These are phyloP conservation scores for Geranomyces variabilis DNA, from an alignment of 192 early-diverging fungal genomes.

Conservation along the genomic window DNA sequence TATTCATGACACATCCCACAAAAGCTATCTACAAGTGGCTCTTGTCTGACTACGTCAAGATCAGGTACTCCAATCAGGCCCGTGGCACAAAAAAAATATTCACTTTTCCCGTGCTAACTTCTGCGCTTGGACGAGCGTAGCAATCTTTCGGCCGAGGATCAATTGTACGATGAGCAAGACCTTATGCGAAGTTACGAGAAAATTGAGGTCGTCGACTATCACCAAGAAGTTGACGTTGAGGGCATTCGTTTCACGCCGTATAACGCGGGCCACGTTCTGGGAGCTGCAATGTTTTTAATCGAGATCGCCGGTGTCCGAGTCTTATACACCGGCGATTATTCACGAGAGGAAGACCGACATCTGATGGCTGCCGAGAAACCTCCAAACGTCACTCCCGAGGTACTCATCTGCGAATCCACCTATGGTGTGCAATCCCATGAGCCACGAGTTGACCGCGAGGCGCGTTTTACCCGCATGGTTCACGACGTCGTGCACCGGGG, in stretches of 20 bases:
- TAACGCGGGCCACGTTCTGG: conserved; percentile 93
- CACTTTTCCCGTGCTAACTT: neutral
- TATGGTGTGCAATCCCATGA: conserved; percentile 97
- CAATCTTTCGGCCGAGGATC: conserved; percentile 70
- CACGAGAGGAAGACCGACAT: conserved; percentile 98
- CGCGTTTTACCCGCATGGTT: conserved; percentile 77
- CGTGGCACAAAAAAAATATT: neutral
- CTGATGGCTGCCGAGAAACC: conserved; percentile 96
- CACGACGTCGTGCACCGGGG: conserved; percentile 62
- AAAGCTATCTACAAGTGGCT: conserved; percentile 98
- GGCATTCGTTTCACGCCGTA: conserved; percentile 87
- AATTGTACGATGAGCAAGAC: conserved; percentile 90
- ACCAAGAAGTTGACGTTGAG: conserved; percentile 93
- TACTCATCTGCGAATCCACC: conserved; percentile 94
- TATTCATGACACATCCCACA: conserved; percentile 99
- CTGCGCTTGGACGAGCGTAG: conserved; percentile 38
- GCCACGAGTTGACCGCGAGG: conserved; percentile 90
- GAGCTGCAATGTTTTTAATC: conserved; percentile 92
- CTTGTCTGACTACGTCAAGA: conserved; percentile 90
- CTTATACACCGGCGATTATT: conserved; percentile 98
- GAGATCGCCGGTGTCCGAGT: conserved; percentile 79
- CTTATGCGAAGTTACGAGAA: conserved; percentile 77
- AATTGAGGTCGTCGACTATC: conserved; percentile 95
- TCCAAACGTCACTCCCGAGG: conserved; percentile 75
- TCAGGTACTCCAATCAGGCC: conserved; percentile 55